phyloP scores from a whole-genome alignment of 164 flowering plant genomes.

The Amborella trichopoda region DNA sequence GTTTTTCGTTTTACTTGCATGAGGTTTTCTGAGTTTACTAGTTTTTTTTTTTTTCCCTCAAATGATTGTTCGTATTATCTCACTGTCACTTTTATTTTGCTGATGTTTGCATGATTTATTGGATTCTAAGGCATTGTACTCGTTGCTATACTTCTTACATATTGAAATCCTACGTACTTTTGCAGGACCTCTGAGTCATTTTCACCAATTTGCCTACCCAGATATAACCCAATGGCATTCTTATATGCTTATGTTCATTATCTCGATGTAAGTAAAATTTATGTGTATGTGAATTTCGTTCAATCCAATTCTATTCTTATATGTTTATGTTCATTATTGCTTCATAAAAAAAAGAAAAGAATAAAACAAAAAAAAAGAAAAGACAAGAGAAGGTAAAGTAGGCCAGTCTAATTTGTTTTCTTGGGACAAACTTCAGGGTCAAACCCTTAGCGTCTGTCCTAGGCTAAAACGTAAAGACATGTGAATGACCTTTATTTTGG shows the following conservation, averaged over 20 bases:
- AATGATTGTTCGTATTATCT: no score
- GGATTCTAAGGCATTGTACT: no score
- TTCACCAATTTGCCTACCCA: conserved; percentile 96
- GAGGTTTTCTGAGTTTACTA: no score
- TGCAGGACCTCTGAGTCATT: conserved; percentile 99
- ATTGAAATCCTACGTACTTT: conserved; percentile 3
- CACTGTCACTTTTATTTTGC: no score
- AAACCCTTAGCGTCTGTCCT: no score
- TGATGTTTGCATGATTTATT: neutral
- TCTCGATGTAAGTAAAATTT: conserved; percentile 68
- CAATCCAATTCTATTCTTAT: conserved; percentile 88
- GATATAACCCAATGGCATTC: conserved; percentile 97
- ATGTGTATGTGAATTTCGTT: neutral
- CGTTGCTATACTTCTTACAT: conserved; percentile 5
- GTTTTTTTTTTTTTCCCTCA: no score
- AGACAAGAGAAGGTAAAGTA: no score
- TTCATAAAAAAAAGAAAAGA: conserved; percentile 52
- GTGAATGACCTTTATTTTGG: no score
- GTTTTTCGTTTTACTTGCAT: no score
- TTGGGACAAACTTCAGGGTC: no score
- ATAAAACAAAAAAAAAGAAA: neutral
- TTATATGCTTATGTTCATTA: conserved; percentile 86
- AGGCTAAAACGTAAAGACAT: no score
- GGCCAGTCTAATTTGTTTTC: no score
- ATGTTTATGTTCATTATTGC: conserved; percentile 83